Percentiles rank a stretch among this genome's conserved stretches.
Evolutionary conservation across 805 yeast species (phyloP).

Genomic region (Candida ipomoeae): DNA sequence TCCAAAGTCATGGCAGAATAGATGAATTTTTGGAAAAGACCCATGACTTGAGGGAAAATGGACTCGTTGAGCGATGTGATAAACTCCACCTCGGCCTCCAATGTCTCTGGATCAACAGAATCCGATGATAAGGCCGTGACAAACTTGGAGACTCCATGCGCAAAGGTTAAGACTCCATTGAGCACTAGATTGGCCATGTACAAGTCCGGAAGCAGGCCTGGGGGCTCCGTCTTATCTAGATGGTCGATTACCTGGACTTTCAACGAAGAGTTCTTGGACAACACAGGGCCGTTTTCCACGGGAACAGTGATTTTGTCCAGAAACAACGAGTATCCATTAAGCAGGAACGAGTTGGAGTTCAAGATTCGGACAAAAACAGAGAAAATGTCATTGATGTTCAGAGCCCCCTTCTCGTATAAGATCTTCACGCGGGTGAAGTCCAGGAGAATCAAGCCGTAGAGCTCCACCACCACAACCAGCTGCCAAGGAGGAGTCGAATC

Average conservation of each 20-base stretch:
- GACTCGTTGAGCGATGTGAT: constrained; percentile 30
- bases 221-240: constrained; percentile 78
- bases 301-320: constrained; percentile 19
- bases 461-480: constrained; percentile 66
- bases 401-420: constrained; percentile 44
- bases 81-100: constrained; percentile 35
- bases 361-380: constrained; percentile 17
- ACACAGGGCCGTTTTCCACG: constrained; percentile 17
- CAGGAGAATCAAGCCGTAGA: constrained; percentile 55
- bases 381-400: constrained; percentile 47
- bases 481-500: constrained; percentile 51
- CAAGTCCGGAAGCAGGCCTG: constrained; percentile 52
- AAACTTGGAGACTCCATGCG: constrained; percentile 65
- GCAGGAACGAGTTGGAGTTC: constrained; percentile 23
- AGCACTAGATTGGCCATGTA: constrained; percentile 58
- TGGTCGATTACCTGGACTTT: constrained; percentile 64
- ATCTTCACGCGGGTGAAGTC: constrained; percentile 50
- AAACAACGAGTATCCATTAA: constrained; percentile 20
- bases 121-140: constrained; percentile 41
- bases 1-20: constrained; percentile 69
- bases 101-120: constrained; percentile 18
- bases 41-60: constrained; percentile 23
- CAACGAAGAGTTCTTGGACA: constrained; percentile 44
- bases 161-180: constrained; percentile 46
- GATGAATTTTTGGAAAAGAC: constrained; percentile 40